Percentiles rank a stretch among this genome's conserved stretches.
These are phyloP conservation scores for Pharus latifolius DNA, from an alignment of 176 grass and related monocot genomes.

Conservation along the genomic window DNA sequence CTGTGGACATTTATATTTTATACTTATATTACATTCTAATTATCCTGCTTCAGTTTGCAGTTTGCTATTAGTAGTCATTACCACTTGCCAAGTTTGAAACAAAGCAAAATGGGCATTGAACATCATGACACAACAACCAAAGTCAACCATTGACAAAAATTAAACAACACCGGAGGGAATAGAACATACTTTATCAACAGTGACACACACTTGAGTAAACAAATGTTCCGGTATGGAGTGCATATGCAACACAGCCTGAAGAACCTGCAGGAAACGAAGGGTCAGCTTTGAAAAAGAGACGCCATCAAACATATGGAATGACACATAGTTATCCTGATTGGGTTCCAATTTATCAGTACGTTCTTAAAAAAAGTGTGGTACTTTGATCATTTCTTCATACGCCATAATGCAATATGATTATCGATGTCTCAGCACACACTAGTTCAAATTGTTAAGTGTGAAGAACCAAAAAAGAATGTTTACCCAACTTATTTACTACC, in stretches of 20 bases:
- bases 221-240: slow-evolving; percentile 64
- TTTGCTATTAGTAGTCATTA: neutral
- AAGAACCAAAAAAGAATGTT: neutral
- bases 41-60: neutral
- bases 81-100: neutral
- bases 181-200: slow-evolving; percentile 67
- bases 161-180: neutral
- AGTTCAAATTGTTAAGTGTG: neutral
- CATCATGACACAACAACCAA: neutral
- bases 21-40: neutral
- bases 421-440: neutral
- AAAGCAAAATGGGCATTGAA: neutral
- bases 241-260: slow-evolving; percentile 63
- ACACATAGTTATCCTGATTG: neutral
- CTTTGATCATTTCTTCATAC: neutral
- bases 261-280: slow-evolving; percentile 48
- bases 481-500: neutral
- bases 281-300: slow-evolving; percentile 1
- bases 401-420: neutral
- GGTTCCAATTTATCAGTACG: neutral
- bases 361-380: neutral
- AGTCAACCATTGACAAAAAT: neutral
- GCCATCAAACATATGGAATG: neutral
- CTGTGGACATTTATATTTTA: too few species aligned
- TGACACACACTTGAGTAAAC: slow-evolving; percentile 66